phyloP scores from a whole-genome alignment of 2,329 filamentous ascomycete genomes.

The Trichophyton equinum region DNA sequence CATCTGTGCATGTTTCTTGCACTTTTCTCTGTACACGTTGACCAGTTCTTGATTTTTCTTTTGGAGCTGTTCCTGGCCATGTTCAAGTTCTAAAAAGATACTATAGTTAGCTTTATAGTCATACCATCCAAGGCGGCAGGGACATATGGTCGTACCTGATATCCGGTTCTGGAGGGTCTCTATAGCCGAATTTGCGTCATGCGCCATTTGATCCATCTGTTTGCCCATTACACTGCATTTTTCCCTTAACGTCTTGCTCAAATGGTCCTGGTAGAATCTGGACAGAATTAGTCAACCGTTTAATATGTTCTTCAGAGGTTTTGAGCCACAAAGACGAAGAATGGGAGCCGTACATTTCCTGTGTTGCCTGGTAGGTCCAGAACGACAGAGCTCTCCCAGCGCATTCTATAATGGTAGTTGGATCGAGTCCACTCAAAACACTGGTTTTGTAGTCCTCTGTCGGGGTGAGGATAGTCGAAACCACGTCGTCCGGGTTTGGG shows the following conservation, averaged over 20 bases:
- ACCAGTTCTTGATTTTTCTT: constrained; percentile 61
- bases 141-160: constrained; percentile 35
- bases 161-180: constrained; percentile 52
- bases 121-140: neutral
- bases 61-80: constrained; percentile 51
- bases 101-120: neutral
- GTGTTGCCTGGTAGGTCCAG: constrained; percentile 71
- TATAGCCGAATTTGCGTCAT: constrained; percentile 64
- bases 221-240: constrained; percentile 54
- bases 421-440: constrained; percentile 68
- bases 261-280: constrained; percentile 64
- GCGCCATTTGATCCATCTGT: constrained; percentile 59
- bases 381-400: constrained; percentile 67
- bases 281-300: neutral
- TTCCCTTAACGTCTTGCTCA: constrained; percentile 58
- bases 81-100: constrained; percentile 38
- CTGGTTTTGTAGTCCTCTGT: constrained; percentile 84
- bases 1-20: constrained; percentile 52
- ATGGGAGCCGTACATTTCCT: constrained; percentile 56
- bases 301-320: neutral
- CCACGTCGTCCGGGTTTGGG: constrained; percentile 60
- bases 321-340: constrained; percentile 2
- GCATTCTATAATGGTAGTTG: constrained; percentile 74
- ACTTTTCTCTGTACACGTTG: constrained; percentile 57
- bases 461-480: constrained; percentile 58